These are phyloP conservation scores for Paxillus involutus DNA, from an alignment of 768 basidiomycete genomes.

Conservation along the genomic window DNA sequence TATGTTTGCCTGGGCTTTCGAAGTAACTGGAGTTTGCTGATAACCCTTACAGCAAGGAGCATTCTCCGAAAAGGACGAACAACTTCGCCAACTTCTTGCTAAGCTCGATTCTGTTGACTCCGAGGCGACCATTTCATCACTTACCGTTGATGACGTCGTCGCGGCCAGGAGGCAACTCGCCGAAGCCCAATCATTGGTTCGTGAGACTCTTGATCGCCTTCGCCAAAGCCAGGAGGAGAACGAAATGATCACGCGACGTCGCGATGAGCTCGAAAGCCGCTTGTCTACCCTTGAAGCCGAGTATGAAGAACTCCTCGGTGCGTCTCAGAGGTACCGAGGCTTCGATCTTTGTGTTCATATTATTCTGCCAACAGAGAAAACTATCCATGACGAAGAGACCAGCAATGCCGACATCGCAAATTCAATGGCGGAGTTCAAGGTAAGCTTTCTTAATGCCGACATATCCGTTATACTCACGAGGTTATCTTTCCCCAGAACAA, in stretches of 20 bases:
- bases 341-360: conserved; percentile 3
- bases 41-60: conserved; percentile 67
- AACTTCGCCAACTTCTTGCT: conserved; percentile 77
- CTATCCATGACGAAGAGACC: conserved; percentile 84
- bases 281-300: conserved; percentile 83
- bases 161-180: conserved; percentile 84
- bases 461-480: neutral
- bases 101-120: conserved; percentile 85
- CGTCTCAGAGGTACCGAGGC: conserved; percentile 24
- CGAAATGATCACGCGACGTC: conserved; percentile 76
- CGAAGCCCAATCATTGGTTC: conserved; percentile 81
- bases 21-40: conserved; percentile 3
- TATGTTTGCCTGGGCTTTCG: conserved; percentile 38
- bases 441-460: conserved; percentile 14
- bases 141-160: conserved; percentile 77
- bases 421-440: conserved; percentile 92
- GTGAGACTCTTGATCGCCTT: conserved; percentile 88
- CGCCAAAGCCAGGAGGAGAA: conserved; percentile 91
- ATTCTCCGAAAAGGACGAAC: conserved; percentile 94
- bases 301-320: conserved; percentile 95
- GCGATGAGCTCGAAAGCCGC: conserved; percentile 86
- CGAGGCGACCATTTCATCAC: conserved; percentile 47
- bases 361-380: conserved; percentile 66
- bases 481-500: conserved; percentile 59
- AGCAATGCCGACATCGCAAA: conserved; percentile 81